Evolutionary conservation across 305 asterid genomes (phyloP).

Genomic region (Fraxinus dipetala): DNA sequence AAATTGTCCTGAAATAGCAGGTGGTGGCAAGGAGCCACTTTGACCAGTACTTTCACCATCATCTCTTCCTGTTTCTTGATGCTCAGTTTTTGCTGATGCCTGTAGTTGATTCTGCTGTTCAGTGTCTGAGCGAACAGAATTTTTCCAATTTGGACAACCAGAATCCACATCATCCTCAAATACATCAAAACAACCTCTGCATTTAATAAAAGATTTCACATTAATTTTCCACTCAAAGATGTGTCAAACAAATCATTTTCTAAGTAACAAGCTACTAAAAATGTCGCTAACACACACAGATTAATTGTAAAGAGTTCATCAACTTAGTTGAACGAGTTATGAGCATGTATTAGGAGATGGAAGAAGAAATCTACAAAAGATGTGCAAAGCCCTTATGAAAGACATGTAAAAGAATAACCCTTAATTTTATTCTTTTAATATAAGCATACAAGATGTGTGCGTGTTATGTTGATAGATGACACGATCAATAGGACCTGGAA

Average conservation of each 20-base stretch:
- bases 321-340: background rate
- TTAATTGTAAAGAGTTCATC: background rate
- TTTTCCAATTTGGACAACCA: slow-evolving; percentile 61
- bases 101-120: slow-evolving; percentile 41
- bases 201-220: background rate
- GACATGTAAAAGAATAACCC: background rate
- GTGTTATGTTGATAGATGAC: background rate
- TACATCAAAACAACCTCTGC: slow-evolving; percentile 83
- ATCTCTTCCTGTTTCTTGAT: slow-evolving; percentile 45
- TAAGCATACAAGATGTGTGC: background rate
- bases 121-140: slow-evolving; percentile 33
- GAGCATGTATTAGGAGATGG: background rate
- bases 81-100: slow-evolving; percentile 29
- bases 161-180: slow-evolving; percentile 61
- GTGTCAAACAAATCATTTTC: background rate
- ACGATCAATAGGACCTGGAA: background rate
- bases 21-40: slow-evolving; percentile 46
- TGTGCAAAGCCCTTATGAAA: background rate
- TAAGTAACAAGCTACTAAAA: background rate
- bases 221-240: background rate
- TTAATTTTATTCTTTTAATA: background rate
- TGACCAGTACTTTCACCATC: slow-evolving; percentile 45
- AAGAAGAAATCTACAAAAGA: background rate
- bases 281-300: background rate
- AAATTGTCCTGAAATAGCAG: slow-evolving; percentile 53